Evolutionary conservation across 345 rosid genomes (phyloP).

Genomic region (Gossypium bickii): DNA sequence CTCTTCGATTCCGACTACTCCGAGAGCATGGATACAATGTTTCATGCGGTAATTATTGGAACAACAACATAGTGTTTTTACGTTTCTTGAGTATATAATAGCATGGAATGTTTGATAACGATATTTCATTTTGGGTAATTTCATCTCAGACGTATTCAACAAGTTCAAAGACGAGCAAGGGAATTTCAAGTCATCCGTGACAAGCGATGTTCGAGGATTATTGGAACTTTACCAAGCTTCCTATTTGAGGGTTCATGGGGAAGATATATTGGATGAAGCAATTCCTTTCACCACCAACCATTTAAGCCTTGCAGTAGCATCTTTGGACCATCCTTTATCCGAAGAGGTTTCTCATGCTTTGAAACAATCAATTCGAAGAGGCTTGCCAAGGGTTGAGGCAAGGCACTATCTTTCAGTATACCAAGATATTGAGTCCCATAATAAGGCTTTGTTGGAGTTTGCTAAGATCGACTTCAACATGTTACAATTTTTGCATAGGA

Average conservation of each 20-base stretch:
- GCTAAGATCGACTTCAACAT: constrained; percentile 38
- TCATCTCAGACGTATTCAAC: constrained; percentile 22
- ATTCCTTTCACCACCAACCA: constrained; percentile 12
- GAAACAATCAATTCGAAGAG: constrained; percentile 16
- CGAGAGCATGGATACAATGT: constrained; percentile 23
- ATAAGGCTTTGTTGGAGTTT: constrained; percentile 17
- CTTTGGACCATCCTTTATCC: neutral
- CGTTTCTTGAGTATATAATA: neutral
- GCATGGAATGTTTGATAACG: neutral
- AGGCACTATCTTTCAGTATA: constrained; percentile 19
- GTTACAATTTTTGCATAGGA: constrained; percentile 22
- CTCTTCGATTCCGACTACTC: constrained; percentile 29
- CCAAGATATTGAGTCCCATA: neutral
- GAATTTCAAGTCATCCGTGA: constrained; percentile 15
- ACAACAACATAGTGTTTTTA: neutral
- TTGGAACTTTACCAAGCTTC: constrained; percentile 32
- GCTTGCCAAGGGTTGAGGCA: constrained; percentile 25
- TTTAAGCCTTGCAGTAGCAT: neutral
- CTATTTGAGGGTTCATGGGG: constrained; percentile 18
- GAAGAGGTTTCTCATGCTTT: constrained; percentile 23
- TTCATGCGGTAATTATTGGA: constrained; percentile 16
- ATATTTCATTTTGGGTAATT: neutral
- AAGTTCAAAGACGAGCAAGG: constrained; percentile 24
- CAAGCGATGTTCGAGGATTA: constrained; percentile 15
- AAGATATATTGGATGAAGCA: constrained; percentile 24